Conservation (phyloP, 176 grass and related monocot species). For the Eragrostis curvula region DNA sequence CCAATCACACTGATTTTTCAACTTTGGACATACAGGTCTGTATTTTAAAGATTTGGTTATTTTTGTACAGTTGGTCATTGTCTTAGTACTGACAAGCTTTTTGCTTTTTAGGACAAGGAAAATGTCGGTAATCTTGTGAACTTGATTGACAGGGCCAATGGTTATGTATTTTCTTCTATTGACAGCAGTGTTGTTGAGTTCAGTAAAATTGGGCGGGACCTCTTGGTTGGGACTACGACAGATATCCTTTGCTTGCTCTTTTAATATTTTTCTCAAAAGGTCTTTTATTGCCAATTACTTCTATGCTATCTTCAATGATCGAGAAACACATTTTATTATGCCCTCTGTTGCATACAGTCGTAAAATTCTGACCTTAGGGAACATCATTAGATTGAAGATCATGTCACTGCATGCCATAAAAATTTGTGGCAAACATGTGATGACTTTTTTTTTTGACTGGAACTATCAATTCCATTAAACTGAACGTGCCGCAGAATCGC, state of each 20-base stretch:
- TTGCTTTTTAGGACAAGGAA: slow-evolving; percentile 80
- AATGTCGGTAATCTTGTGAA: slow-evolving; percentile 98
- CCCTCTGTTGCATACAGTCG: background rate
- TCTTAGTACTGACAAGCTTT: slow-evolving; percentile 17
- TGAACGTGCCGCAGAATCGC: no score
- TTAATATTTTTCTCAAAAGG: slow-evolving; percentile 7
- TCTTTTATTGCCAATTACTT: background rate
- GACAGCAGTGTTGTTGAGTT: slow-evolving; percentile 83
- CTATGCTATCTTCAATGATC: slow-evolving; percentile 6
- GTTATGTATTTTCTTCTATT: slow-evolving; percentile 90
- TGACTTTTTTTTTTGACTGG: no score
- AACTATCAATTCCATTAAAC: no score
- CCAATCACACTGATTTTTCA: slow-evolving; percentile 77
- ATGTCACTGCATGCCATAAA: no score
- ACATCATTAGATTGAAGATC: no score
- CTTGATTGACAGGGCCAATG: slow-evolving; percentile 92
- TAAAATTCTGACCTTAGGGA: no score
- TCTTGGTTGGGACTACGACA: slow-evolving; percentile 88
- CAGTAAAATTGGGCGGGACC: slow-evolving; percentile 80
- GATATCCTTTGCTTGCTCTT: slow-evolving; percentile 81
- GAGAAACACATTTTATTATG: slow-evolving; percentile 11
- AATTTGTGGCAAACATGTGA: no score
- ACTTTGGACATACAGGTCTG: slow-evolving; percentile 92
- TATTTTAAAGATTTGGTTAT: slow-evolving; percentile 15
- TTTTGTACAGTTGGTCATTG: background rate